Conservation (phyloP, 192 early-diverging fungal species). For the Umbelopsis isabellina region DNA sequence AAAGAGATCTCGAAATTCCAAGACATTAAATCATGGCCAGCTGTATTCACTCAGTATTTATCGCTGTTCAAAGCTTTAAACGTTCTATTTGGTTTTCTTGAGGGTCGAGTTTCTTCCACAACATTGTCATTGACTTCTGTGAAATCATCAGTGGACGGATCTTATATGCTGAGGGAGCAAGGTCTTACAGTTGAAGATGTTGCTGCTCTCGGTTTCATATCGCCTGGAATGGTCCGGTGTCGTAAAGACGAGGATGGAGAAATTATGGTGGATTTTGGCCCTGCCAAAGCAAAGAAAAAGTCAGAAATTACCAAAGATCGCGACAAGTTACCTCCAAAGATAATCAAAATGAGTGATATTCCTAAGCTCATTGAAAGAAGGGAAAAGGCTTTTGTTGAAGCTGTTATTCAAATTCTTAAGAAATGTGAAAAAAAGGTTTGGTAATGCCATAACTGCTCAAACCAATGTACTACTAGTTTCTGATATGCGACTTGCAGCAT, state of each 20-base stretch:
- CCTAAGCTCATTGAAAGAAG: neutral
- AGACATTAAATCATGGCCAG: neutral
- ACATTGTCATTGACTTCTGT: constrained; percentile 8
- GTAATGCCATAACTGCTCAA: no score
- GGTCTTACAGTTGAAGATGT: neutral
- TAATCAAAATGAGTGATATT: constrained; percentile 1
- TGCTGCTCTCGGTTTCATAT: neutral
- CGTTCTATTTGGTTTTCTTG: constrained; percentile 14
- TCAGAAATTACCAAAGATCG: neutral
- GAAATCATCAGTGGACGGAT: constrained; percentile 8
- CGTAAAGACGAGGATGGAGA: constrained; percentile 6
- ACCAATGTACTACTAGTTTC: neutral
- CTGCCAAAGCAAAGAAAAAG: constrained; percentile 8
- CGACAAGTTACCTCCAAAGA: neutral
- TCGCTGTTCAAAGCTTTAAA: neutral
- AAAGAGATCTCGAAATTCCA: neutral
- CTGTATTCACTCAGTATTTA: neutral
- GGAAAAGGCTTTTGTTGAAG: neutral
- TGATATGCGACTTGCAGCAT: neutral
- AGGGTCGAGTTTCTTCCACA: neutral
- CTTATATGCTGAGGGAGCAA: neutral
- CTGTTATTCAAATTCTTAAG: neutral
- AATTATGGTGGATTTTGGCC: constrained; percentile 14
- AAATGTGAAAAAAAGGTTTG: constrained; percentile 7
- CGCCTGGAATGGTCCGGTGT: constrained; percentile 5